Percentiles rank a stretch among this genome's conserved stretches.
Conservation (phyloP, 495 filamentous ascomycete species). For the Astrothelium subdiscretum region DNA sequence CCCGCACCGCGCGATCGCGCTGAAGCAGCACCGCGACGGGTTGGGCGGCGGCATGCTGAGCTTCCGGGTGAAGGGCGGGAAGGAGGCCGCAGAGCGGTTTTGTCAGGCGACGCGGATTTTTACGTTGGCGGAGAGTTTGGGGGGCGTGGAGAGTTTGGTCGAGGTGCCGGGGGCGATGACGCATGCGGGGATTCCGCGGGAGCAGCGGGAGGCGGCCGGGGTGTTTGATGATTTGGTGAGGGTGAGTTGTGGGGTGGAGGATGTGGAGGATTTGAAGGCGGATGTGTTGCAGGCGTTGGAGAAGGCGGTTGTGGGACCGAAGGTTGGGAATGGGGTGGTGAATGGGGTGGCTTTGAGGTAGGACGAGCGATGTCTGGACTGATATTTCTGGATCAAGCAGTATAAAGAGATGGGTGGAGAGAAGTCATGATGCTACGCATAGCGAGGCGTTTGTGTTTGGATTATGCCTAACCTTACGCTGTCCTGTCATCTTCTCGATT, state of each 20-base stretch:
- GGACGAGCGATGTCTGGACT: not conserved
- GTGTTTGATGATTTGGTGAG: constrained; percentile 97
- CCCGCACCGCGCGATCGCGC: constrained; percentile 69
- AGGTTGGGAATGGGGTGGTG: constrained; percentile 25
- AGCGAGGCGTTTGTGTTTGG: not conserved
- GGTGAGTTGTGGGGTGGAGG: constrained; percentile 88
- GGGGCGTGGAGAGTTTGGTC: constrained; percentile 83
- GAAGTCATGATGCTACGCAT: not conserved
- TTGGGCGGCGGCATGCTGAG: constrained; percentile 96
- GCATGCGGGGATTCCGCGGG: constrained; percentile 84
- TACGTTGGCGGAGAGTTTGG: constrained; percentile 85
- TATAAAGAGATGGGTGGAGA: not conserved
- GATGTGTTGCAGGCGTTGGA: constrained; percentile 84
- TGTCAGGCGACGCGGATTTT: constrained; percentile 83
- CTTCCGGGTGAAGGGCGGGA: constrained; percentile 88
- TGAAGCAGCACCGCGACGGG: constrained; percentile 84
- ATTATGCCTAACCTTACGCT: not conserved
- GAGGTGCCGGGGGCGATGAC: constrained; percentile 94
- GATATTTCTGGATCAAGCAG: not conserved
- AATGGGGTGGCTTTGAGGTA: constrained; percentile 4
- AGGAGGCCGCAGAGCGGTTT: constrained; percentile 77
- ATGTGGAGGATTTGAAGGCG: constrained; percentile 66
- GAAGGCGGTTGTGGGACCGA: constrained; percentile 48
- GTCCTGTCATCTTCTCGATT: not conserved
- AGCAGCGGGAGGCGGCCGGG: constrained; percentile 78